These are phyloP conservation scores for Helianthus annuus DNA, from an alignment of 129 eudicot genomes.

Conservation along the genomic window DNA sequence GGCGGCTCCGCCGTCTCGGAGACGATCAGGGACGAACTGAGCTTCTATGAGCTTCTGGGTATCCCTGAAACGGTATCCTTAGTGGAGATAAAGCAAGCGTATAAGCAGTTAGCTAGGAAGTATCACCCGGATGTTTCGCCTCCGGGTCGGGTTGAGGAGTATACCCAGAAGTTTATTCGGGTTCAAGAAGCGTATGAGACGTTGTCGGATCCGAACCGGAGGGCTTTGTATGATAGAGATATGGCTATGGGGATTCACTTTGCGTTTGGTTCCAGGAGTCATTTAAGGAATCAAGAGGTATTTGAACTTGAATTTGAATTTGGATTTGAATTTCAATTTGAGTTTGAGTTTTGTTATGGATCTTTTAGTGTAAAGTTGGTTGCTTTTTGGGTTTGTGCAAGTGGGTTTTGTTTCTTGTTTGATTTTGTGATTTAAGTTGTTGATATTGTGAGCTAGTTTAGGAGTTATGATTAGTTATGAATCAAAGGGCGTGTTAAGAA, in stretches of 20 bases:
- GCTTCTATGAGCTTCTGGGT: conserved; percentile 77
- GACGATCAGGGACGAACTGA: conserved; percentile 23
- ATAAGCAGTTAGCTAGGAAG: conserved; percentile 81
- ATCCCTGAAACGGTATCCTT: conserved; percentile 62
- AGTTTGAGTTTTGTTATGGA: too few species aligned
- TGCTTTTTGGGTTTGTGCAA: too few species aligned
- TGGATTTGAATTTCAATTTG: too few species aligned
- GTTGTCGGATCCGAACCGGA: conserved; percentile 72
- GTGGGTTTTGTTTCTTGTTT: background rate
- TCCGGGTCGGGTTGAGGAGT: conserved; percentile 78
- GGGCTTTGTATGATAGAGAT: conserved; percentile 72
- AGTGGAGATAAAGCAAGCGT: conserved; percentile 81
- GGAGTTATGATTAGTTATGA: background rate
- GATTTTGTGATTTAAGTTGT: conserved; percentile 1
- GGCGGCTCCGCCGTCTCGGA: conserved; percentile 23
- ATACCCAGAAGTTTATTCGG: conserved; percentile 77
- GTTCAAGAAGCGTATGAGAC: conserved; percentile 95
- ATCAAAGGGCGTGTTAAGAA: too few species aligned
- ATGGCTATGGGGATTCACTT: conserved; percentile 59
- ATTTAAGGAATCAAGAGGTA: conserved; percentile 51
- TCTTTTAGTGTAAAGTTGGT: too few species aligned
- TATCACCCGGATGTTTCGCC: conserved; percentile 99
- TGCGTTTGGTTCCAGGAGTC: conserved; percentile 56
- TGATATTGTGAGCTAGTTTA: background rate
- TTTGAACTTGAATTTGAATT: too few species aligned